phyloP scores from a whole-genome alignment of 192 early-diverging fungal genomes.

The Mortierella alpina region DNA sequence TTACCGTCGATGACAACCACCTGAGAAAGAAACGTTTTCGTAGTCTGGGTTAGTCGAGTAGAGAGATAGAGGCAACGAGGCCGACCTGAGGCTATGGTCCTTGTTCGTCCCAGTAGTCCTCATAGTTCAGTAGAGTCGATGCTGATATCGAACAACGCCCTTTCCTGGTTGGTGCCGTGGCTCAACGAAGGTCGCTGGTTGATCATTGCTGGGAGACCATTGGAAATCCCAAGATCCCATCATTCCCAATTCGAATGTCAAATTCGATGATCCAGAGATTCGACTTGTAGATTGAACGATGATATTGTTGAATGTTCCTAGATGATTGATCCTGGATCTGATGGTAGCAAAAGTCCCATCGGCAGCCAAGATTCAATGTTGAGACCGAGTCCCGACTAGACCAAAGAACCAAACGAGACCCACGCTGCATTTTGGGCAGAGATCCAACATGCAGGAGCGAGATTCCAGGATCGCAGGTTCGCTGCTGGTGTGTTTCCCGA shows the following conservation, averaged over 20 bases:
- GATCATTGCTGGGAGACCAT: too few species aligned
- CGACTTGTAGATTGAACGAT: background rate
- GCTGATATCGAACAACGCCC: too few species aligned
- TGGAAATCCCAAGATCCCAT: too few species aligned
- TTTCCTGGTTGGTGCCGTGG: background rate
- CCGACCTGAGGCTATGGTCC: background rate
- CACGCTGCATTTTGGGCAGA: background rate
- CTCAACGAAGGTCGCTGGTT: too few species aligned
- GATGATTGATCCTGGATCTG: slow-evolving; percentile 7
- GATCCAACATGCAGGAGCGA: slow-evolving; percentile 3
- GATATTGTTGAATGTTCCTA: background rate
- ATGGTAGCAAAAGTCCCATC: background rate
- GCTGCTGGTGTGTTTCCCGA: slow-evolving; percentile 6
- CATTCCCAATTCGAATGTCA: slow-evolving; percentile 10
- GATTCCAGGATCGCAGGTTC: too few species aligned
- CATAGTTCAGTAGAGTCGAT: too few species aligned
- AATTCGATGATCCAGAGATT: slow-evolving; percentile 26
- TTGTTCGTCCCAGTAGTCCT: background rate
- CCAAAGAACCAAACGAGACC: background rate
- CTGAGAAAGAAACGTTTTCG: slow-evolving; percentile 54
- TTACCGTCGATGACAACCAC: slow-evolving; percentile 99
- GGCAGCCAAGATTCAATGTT: background rate
- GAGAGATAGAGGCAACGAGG: background rate
- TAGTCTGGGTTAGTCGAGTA: background rate
- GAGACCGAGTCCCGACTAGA: background rate